A percentile compares a stretch with the other conserved stretches of the same genome.
These are phyloP conservation scores for Endoconidiophora laricicola DNA, from an alignment of 2,329 filamentous ascomycete species.

Conservation along the genomic window DNA sequence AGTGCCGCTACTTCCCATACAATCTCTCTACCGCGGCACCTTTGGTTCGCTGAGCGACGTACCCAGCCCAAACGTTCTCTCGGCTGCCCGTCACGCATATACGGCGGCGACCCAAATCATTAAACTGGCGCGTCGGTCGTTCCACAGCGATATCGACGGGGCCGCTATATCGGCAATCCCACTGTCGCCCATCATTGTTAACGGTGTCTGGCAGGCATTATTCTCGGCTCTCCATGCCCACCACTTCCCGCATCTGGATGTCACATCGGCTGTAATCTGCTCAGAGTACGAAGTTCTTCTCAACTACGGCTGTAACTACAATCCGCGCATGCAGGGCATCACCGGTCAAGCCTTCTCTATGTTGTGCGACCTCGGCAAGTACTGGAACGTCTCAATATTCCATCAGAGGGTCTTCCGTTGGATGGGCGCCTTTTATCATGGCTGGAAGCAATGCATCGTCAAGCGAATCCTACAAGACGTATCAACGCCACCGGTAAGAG, in stretches of 20 bases:
- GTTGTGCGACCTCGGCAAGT: background rate
- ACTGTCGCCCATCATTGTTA: background rate
- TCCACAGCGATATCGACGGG: no score
- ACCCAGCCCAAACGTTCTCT: background rate
- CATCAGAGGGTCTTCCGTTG: slow-evolving; percentile 2
- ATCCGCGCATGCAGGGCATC: slow-evolving; percentile 1
- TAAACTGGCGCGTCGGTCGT: background rate
- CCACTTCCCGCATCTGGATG: slow-evolving; percentile 7
- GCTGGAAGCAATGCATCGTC: background rate
- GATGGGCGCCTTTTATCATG: slow-evolving; percentile 1
- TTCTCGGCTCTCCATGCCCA: slow-evolving; percentile 1
- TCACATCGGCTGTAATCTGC: background rate
- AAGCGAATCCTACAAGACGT: background rate
- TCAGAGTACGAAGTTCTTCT: slow-evolving; percentile 3
- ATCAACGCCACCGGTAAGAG: background rate
- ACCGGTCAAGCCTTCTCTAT: slow-evolving; percentile 1
- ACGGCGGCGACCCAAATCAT: background rate
- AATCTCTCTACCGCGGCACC: background rate
- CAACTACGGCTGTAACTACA: slow-evolving; percentile 6
- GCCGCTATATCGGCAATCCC: background rate
- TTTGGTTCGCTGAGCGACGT: no score
- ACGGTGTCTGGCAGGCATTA: slow-evolving; percentile 1
- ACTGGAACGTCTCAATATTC: background rate
- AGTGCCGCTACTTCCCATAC: background rate
- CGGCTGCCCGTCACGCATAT: background rate